Conservation (phyloP, 2,329 filamentous ascomycete genomes). For the Lachnellula arida region DNA sequence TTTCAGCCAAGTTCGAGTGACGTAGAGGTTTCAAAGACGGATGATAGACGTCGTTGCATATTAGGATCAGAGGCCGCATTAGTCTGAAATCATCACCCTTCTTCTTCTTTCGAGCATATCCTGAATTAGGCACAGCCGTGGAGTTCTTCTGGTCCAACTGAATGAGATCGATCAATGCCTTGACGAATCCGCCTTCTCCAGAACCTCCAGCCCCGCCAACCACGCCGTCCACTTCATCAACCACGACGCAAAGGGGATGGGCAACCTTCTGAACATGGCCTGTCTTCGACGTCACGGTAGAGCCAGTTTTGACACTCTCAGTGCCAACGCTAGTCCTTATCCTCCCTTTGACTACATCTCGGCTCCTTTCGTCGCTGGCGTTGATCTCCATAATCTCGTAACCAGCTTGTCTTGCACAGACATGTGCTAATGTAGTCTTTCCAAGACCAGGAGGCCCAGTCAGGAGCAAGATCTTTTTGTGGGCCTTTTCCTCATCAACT, state of each 20-base stretch:
- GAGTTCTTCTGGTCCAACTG: constrained; percentile 79
- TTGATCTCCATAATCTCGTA: constrained; percentile 98
- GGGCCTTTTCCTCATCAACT: constrained; percentile 65
- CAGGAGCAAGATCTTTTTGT: constrained; percentile 83
- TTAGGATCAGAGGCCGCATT: constrained; percentile 82
- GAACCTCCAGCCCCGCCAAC: constrained; percentile 71
- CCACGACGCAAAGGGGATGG: constrained; percentile 85
- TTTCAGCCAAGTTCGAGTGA: constrained; percentile 79
- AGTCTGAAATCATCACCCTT: constrained; percentile 84
- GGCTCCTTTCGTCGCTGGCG: constrained; percentile 89
- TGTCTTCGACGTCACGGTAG: constrained; percentile 46
- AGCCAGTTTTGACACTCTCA: constrained; percentile 80
- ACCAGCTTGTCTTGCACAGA: constrained; percentile 89
- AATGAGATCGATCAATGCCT: constrained; percentile 87
- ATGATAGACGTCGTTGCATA: constrained; percentile 97
- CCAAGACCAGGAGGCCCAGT: constrained; percentile 90
- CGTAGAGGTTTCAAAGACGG: constrained; percentile 80
- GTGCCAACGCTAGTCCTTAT: constrained; percentile 91
- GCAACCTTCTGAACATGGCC: constrained; percentile 63
- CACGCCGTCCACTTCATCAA: constrained; percentile 95
- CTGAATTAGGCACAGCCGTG: constrained; percentile 30
- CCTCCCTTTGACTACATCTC: constrained; percentile 81
- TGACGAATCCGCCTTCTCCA: constrained; percentile 92
- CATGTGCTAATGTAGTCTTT: constrained; percentile 94
- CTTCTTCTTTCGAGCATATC: constrained; percentile 45